A percentile compares a stretch with the other conserved stretches of the same genome.
Evolutionary conservation across 148 eudicot genomes (phyloP).

Genomic region (Spergularia marina): DNA sequence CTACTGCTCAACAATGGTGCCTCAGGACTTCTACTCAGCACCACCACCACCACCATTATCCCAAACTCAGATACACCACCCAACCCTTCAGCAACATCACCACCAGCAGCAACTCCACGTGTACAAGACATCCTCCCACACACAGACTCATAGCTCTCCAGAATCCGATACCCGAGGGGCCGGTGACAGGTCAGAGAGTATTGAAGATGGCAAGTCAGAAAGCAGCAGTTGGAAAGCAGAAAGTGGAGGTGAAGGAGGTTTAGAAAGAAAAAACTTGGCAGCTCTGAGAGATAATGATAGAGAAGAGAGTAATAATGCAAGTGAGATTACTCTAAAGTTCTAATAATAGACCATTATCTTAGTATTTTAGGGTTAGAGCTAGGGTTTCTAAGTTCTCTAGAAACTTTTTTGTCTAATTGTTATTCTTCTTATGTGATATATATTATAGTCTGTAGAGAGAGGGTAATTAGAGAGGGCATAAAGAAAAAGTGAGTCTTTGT

Average conservation of each 20-base stretch:
- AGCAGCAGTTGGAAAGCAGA: slow-evolving; percentile 75
- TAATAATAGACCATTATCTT: slow-evolving; percentile 13
- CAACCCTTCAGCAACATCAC: slow-evolving; percentile 31
- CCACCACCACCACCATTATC: slow-evolving; percentile 29
- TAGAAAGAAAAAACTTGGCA: slow-evolving; percentile 37
- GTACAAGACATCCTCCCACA: slow-evolving; percentile 51
- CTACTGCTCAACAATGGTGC: slow-evolving; percentile 41
- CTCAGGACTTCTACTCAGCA: slow-evolving; percentile 63
- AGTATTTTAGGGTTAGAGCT: slow-evolving; percentile 32
- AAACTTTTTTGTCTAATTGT: slow-evolving; percentile 18
- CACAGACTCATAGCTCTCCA: slow-evolving; percentile 50
- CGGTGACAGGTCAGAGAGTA: slow-evolving; percentile 72
- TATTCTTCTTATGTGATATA: slow-evolving; percentile 21
- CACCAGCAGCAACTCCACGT: slow-evolving; percentile 55
- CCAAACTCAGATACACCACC: slow-evolving; percentile 42
- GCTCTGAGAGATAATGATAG: slow-evolving; percentile 40
- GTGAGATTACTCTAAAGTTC: slow-evolving; percentile 68
- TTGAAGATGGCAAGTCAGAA: slow-evolving; percentile 83
- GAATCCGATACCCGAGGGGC: slow-evolving; percentile 54
- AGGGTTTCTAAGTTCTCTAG: slow-evolving; percentile 24
- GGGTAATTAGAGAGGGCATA: slow-evolving; percentile 44
- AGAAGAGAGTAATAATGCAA: slow-evolving; percentile 55
- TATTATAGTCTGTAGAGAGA: slow-evolving; percentile 28
- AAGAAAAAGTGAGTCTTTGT: slow-evolving; percentile 44
- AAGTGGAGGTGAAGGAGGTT: slow-evolving; percentile 46